phyloP scores from a whole-genome alignment of 2,329 filamentous ascomycete species.

The Sclerotinia trifoliorum region DNA sequence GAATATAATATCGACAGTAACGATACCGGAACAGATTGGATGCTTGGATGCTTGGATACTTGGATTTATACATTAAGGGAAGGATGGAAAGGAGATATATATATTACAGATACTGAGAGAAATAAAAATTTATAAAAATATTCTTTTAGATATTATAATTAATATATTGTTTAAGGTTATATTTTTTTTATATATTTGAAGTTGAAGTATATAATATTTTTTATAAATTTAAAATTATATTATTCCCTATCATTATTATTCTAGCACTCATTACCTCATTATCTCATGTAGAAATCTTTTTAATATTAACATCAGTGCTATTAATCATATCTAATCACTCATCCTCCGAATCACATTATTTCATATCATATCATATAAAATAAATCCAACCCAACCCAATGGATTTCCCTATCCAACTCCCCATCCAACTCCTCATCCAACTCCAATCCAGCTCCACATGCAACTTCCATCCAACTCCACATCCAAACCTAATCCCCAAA shows the following conservation, averaged over 20 bases:
- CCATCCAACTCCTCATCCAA: not conserved
- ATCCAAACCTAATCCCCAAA: not conserved
- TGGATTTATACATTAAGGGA: too few relatives aligned
- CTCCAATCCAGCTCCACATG: not conserved
- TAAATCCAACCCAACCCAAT: not conserved
- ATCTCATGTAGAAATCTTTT: not conserved
- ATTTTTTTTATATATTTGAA: too few relatives aligned
- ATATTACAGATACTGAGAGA: too few relatives aligned
- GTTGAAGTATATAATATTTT: too few relatives aligned
- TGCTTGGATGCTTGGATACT: too few relatives aligned
- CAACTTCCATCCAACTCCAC: not conserved
- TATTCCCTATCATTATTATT: not conserved
- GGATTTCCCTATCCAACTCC: not conserved
- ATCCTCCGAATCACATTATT: not conserved
- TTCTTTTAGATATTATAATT: too few relatives aligned
- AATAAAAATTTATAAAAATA: too few relatives aligned
- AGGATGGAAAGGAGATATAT: too few relatives aligned
- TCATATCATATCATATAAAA: not conserved
- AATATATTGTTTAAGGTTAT: too few relatives aligned
- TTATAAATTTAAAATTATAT: too few relatives aligned
- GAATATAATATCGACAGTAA: too few relatives aligned
- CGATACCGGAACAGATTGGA: too few relatives aligned
- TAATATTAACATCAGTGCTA: not conserved
- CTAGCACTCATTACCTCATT: not conserved
- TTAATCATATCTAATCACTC: not conserved